A percentile compares a stretch with the other conserved stretches of the same genome.
These are phyloP conservation scores for Paracorniculantispora psalliotae DNA, from an alignment of 2,329 filamentous ascomycete species.

Conservation along the genomic window DNA sequence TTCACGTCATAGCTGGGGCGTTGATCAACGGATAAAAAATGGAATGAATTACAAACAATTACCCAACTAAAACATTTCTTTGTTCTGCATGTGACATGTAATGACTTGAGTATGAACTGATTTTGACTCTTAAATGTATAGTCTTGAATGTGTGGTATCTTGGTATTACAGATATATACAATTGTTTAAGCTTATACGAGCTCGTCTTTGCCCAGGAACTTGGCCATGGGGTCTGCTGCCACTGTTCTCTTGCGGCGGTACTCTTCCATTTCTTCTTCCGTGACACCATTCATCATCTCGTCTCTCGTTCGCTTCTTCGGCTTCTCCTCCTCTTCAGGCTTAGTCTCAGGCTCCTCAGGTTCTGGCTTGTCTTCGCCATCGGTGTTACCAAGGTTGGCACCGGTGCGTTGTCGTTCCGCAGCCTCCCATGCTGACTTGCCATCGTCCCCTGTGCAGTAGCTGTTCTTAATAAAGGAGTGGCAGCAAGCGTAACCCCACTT, in stretches of 20 bases:
- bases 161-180: conserved; percentile 22
- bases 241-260: conserved; percentile 72
- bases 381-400: conserved; percentile 31
- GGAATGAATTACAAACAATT: conserved; percentile 29
- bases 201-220: conserved; percentile 69
- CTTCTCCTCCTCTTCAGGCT: conserved; percentile 22
- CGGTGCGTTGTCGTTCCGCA: conserved; percentile 57
- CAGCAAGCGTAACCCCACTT: conserved; percentile 96
- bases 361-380: conserved; percentile 20
- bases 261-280: conserved; percentile 80
- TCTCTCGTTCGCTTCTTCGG: conserved; percentile 69
- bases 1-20: conserved; percentile 47
- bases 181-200: conserved; percentile 31
- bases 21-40: conserved; percentile 41
- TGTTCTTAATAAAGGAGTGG: conserved; percentile 90
- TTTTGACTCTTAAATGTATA: no score
- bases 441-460: conserved; percentile 91
- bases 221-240: conserved; percentile 83
- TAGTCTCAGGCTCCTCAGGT: conserved; percentile 27
- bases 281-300: conserved; percentile 72
- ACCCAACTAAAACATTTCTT: no score
- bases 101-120: no score
- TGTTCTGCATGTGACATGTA: no score
- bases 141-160: not conserved
- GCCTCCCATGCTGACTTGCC: conserved; percentile 78